Evolutionary conservation across 345 rosid species (phyloP).

Genomic region (Salix viminalis): DNA sequence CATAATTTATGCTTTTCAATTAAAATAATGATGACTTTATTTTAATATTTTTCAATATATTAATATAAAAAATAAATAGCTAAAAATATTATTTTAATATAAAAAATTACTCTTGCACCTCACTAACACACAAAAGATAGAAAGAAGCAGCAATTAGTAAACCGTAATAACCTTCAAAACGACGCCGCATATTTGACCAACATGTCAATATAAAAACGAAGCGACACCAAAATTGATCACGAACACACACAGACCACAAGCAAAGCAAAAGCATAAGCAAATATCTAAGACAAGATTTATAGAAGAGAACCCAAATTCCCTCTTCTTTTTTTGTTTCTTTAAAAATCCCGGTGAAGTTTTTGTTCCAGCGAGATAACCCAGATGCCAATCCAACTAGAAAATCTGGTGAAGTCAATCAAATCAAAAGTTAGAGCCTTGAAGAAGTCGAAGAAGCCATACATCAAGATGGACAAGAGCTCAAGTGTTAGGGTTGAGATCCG

Average conservation of each 20-base stretch:
- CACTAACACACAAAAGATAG: neutral
- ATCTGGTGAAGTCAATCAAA: conserved; percentile 74
- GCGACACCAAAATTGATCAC: neutral
- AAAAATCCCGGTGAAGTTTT: neutral
- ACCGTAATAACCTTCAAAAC: neutral
- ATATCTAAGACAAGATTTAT: neutral
- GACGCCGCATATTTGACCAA: neutral
- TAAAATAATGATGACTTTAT: no score
- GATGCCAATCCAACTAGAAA: conserved; percentile 73
- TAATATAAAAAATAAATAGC: no score
- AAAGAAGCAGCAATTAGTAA: neutral
- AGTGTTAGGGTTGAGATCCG: conserved; percentile 96
- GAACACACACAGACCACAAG: neutral
- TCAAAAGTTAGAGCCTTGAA: conserved; percentile 65
- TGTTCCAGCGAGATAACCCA: neutral
- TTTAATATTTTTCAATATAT: no score
- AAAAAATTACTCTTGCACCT: no score
- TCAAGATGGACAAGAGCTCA: conserved; percentile 83
- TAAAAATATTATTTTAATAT: no score
- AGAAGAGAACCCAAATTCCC: neutral
- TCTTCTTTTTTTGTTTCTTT: no score
- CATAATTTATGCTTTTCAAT: no score
- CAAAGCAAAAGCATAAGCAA: neutral
- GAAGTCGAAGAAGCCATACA: conserved; percentile 65
- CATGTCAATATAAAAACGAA: neutral